Evolutionary conservation across 768 basidiomycete species (phyloP).

Genomic region (Filobasidium floriforme): DNA sequence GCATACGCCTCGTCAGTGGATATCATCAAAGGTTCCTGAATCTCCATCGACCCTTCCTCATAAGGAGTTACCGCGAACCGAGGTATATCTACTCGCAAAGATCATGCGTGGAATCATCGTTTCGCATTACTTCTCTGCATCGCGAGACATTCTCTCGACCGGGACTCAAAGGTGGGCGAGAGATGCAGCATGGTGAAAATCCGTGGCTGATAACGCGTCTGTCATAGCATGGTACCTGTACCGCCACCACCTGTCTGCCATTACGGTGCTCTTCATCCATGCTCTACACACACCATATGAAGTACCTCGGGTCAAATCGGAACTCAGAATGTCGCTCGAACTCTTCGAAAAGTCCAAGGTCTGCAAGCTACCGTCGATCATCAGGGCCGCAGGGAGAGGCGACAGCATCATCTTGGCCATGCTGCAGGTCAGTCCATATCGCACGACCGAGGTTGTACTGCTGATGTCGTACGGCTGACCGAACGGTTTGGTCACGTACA

Average conservation of each 20-base stretch:
- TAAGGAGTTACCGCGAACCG: slow-evolving; percentile 2
- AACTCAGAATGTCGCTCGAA: not conserved
- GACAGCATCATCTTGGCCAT: slow-evolving; percentile 3
- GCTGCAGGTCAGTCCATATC: not conserved
- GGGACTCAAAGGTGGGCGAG: slow-evolving; percentile 1
- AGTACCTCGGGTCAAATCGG: not conserved
- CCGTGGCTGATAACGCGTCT: not conserved
- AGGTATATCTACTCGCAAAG: not conserved
- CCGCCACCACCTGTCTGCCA: not conserved
- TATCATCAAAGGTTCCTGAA: slow-evolving; percentile 7
- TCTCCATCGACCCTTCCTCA: slow-evolving; percentile 4
- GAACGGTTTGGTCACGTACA: not conserved
- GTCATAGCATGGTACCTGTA: not conserved
- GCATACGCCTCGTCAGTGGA: not conserved
- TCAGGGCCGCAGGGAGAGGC: not conserved
- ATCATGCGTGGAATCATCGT: not conserved
- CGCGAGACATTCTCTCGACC: not conserved
- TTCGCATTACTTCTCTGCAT: not conserved
- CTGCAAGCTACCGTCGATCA: not conserved
- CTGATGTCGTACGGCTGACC: not conserved
- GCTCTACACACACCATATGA: not conserved
- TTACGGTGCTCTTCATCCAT: slow-evolving; percentile 7
- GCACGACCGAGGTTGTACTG: no score
- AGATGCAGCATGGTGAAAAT: no score
- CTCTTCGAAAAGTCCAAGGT: not conserved